Base-by-base conservation (phyloP, 148 eudicot genomes). In the Selenicereus undatus region DNA sequence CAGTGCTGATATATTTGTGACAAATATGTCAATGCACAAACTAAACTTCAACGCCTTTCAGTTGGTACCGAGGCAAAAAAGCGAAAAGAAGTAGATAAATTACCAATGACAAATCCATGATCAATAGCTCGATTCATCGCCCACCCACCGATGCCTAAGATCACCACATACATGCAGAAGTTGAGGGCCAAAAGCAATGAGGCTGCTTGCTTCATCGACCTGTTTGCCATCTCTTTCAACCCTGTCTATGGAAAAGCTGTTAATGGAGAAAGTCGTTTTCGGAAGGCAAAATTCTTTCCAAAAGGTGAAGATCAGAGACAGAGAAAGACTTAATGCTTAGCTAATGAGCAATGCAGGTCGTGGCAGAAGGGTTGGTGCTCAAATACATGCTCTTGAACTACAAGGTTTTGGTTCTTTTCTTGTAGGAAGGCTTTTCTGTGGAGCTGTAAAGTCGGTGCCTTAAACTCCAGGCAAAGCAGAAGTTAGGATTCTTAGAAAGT, bases 81-180 rank as follows among this genome's bases (percentile, higher is more conserved):
- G 7, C 1, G 62, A 56, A 11, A 16, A 18, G 3, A 56, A 56
- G 43, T 39, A 39, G 43, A 56, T 56, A 11, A 56, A 17, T 71
- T 89, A 93, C 97, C 97, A 32, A 93, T 93, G 82, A 91, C 30
- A 81, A 93, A 93, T 52, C 95, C 95, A 77, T 91, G 92, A 80
- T 91, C 92, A 30, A 93, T 91, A 27, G 97, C 97, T 73, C 83
- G 68, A 45, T 84, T 84, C 86, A 84, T 84, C 32, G 86, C 93
- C 99, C 99, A 95, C 60, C 92, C 97, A 36, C 93, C 92, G 32
- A 95, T 90, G 77, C 94, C 91, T 17, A 92, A 76, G 82, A 95
- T 80, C 14, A 92, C 81, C 16, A 87, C 91, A 80, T 82, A 95
- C 99, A 95, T 95, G 84, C 91, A 90, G 82, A 95, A 95, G 79